Evolutionary conservation across 2,329 filamentous ascomycete genomes (phyloP).

Genomic region (Fusarium coicis): DNA sequence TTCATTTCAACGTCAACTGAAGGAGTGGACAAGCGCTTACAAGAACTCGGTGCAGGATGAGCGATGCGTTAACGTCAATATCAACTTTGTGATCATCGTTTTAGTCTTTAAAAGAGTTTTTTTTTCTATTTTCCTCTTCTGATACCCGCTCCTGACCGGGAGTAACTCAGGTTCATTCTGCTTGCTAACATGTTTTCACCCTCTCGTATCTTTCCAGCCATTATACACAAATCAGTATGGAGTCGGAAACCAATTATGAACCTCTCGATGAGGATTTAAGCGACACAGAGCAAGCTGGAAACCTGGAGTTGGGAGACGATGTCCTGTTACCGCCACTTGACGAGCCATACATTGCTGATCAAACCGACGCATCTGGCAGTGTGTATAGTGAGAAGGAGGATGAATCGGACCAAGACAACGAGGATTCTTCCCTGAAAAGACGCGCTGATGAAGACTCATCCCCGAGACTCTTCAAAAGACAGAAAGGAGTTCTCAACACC

Average conservation of each 20-base stretch:
- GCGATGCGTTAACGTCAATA: conserved; percentile 12
- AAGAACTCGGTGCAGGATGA: conserved; percentile 2
- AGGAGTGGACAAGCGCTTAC: neutral
- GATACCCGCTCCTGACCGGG: conserved; percentile 12
- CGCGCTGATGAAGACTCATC: conserved; percentile 38
- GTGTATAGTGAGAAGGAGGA: conserved; percentile 25
- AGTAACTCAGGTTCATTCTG: neutral
- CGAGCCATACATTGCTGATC: conserved; percentile 4
- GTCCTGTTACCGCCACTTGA: neutral
- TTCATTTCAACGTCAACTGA: neutral
- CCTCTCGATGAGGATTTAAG: conserved; percentile 27
- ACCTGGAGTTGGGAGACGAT: conserved; percentile 20
- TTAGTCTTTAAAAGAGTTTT: neutral
- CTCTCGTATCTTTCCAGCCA: conserved; percentile 32
- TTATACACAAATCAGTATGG: conserved; percentile 46
- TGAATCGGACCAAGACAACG: conserved; percentile 13
- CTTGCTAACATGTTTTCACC: conserved; percentile 46
- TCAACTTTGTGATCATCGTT: neutral
- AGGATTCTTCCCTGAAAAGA: conserved; percentile 46
- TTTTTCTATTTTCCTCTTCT: neutral
- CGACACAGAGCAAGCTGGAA: neutral
- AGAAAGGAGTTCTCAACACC: conserved; percentile 55
- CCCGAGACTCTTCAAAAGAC: conserved; percentile 57
- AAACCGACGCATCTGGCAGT: conserved; percentile 22
- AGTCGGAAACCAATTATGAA: conserved; percentile 41